phyloP scores from a whole-genome alignment of 1,284 basidiomycete species.

The Leccinum griseonigrum region DNA sequence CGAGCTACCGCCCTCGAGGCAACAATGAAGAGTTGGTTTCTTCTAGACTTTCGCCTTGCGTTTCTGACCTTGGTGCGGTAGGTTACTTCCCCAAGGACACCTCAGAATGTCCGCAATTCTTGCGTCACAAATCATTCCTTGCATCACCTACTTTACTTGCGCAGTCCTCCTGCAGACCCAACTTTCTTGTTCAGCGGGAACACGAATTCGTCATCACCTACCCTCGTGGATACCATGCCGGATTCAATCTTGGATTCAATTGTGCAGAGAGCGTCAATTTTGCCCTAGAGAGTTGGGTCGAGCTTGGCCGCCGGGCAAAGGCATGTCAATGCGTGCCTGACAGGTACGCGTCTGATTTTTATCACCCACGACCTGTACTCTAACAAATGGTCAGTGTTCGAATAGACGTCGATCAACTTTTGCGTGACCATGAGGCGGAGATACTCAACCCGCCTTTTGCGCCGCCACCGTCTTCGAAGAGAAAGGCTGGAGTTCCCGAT shows the following conservation, averaged over 20 bases:
- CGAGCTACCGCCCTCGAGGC: conserved; percentile 77
- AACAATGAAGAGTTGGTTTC: conserved; percentile 68
- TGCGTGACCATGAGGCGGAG: conserved; percentile 61
- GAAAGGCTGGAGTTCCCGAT: conserved; percentile 34
- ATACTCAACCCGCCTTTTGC: conserved; percentile 22
- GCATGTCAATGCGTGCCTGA: conserved; percentile 82
- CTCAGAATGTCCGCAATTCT: conserved; percentile 85
- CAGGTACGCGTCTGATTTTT: conserved; percentile 48
- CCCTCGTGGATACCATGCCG: conserved; percentile 92
- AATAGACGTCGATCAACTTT: conserved; percentile 85
- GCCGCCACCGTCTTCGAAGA: conserved; percentile 33
- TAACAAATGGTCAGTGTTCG: conserved; percentile 62
- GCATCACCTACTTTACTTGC: conserved; percentile 86
- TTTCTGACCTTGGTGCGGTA: conserved; percentile 29
- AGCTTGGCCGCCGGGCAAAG: conserved; percentile 80
- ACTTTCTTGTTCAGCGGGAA: conserved; percentile 84
- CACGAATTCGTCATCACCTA: conserved; percentile 97
- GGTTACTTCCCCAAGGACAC: conserved; percentile 88
- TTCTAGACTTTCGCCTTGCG: neutral
- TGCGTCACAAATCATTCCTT: conserved; percentile 96
- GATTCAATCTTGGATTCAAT: conserved; percentile 97
- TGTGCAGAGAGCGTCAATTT: conserved; percentile 99
- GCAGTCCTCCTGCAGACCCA: conserved; percentile 80
- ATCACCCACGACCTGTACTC: neutral
- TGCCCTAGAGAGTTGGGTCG: conserved; percentile 93